These are phyloP conservation scores for Backusella morwellensis DNA, from an alignment of 192 early-diverging fungal genomes.

Conservation along the genomic window DNA sequence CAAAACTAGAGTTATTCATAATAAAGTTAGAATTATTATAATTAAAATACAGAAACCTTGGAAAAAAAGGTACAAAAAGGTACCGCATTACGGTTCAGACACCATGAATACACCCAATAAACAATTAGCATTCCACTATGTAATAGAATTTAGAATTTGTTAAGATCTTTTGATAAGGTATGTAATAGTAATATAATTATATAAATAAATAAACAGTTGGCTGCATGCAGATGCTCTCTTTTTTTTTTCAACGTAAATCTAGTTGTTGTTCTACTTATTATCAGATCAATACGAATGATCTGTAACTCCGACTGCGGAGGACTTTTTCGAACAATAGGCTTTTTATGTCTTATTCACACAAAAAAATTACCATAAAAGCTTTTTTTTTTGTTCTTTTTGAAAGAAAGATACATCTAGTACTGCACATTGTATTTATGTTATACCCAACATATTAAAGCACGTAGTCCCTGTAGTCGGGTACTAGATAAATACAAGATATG, in stretches of 20 bases:
- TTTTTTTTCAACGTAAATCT: background rate
- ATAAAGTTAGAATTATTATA: background rate
- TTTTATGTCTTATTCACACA: background rate
- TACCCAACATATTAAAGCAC: background rate
- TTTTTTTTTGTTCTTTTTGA: background rate
- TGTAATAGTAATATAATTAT: background rate
- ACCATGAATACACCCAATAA: background rate
- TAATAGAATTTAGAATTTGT: conserved; percentile 1
- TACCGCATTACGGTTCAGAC: background rate
- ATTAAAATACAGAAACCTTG: background rate
- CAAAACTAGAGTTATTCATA: background rate
- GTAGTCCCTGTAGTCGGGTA: background rate
- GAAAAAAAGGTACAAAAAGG: background rate
- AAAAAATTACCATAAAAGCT: background rate
- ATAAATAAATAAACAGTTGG: background rate
- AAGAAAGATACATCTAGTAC: background rate
- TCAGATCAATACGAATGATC: background rate
- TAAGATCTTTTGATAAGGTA: background rate
- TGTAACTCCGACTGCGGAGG: background rate
- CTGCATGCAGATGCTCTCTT: background rate
- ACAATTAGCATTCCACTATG: background rate
- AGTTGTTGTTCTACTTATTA: background rate
- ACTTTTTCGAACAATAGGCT: background rate
- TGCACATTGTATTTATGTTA: background rate
- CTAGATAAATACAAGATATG: background rate